These are phyloP conservation scores for Podila epigama DNA, from an alignment of 192 early-diverging fungal species.

Conservation along the genomic window DNA sequence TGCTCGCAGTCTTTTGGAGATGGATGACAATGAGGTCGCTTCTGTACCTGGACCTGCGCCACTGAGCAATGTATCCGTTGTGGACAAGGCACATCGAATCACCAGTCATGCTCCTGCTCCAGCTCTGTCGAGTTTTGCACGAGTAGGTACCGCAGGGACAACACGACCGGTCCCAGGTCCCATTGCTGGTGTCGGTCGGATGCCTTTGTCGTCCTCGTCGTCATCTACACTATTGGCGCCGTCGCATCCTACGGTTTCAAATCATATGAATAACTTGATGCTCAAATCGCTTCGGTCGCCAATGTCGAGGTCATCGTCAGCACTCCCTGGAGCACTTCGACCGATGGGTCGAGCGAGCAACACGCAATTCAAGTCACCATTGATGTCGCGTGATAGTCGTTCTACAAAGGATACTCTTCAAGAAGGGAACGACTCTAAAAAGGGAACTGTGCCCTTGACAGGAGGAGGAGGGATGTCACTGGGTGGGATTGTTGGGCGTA, in stretches of 20 bases:
- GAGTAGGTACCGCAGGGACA: too few species aligned
- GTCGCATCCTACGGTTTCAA: constrained; percentile 10
- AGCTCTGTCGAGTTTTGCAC: too few species aligned
- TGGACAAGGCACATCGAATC: too few species aligned
- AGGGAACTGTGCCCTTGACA: too few species aligned
- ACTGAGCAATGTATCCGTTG: too few species aligned
- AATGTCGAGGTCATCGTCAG: neutral
- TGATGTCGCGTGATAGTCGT: neutral
- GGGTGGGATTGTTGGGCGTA: neutral
- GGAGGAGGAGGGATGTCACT: neutral
- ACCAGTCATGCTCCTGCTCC: too few species aligned
- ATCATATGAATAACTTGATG: constrained; percentile 38
- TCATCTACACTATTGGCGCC: too few species aligned
- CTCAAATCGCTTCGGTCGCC: constrained; percentile 10
- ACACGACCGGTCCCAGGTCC: too few species aligned
- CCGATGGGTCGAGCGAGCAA: neutral
- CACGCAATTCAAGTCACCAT: constrained; percentile 25
- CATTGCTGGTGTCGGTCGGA: neutral
- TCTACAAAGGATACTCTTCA: neutral
- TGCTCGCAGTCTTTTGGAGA: constrained; percentile 12
- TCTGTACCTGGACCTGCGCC: too few species aligned
- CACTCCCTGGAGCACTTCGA: constrained; percentile 1
- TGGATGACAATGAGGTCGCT: too few species aligned
- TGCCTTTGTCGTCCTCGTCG: too few species aligned
- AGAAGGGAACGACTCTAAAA: neutral